Percentiles rank a stretch among this genome's conserved stretches.
Conservation (phyloP, 2,329 filamentous ascomycete species). For the Trichoderma gracile region DNA sequence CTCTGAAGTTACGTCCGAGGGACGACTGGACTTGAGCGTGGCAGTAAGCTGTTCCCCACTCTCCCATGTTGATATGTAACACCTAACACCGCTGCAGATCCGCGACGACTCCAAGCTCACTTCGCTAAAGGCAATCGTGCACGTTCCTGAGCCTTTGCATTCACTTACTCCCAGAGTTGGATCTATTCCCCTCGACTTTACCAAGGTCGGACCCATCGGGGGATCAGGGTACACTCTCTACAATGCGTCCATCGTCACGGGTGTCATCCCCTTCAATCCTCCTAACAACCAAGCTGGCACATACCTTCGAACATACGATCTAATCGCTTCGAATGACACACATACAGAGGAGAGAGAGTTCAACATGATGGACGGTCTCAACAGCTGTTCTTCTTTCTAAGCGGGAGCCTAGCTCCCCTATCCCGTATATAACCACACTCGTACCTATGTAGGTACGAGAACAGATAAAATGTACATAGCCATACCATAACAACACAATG, state of each 20-base stretch:
- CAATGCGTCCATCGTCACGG: conserved; percentile 14
- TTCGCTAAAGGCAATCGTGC: background rate
- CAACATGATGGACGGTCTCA: conserved; percentile 22
- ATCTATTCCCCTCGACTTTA: conserved; percentile 15
- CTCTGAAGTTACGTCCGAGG: background rate
- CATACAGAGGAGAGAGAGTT: conserved; percentile 15
- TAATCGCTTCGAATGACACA: conserved; percentile 26
- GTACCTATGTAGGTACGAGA: background rate
- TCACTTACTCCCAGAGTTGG: conserved; percentile 16
- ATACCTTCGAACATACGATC: conserved; percentile 25
- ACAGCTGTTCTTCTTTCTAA: background rate
- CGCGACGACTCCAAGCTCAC: conserved; percentile 4
- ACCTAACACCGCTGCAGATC: background rate
- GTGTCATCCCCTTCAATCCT: background rate
- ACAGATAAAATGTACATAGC: background rate
- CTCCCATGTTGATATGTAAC: background rate
- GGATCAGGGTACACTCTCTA: conserved; percentile 25
- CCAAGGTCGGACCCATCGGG: background rate
- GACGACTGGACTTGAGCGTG: conserved; percentile 18
- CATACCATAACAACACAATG: too few relatives aligned
- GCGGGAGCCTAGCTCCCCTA: too few relatives aligned
- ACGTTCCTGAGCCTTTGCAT: conserved; percentile 1
- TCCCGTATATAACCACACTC: background rate
- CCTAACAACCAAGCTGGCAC: background rate
- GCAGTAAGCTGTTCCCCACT: background rate